phyloP scores from a whole-genome alignment of 2,329 filamentous ascomycete species.

The Sodiomyces alkalinus region DNA sequence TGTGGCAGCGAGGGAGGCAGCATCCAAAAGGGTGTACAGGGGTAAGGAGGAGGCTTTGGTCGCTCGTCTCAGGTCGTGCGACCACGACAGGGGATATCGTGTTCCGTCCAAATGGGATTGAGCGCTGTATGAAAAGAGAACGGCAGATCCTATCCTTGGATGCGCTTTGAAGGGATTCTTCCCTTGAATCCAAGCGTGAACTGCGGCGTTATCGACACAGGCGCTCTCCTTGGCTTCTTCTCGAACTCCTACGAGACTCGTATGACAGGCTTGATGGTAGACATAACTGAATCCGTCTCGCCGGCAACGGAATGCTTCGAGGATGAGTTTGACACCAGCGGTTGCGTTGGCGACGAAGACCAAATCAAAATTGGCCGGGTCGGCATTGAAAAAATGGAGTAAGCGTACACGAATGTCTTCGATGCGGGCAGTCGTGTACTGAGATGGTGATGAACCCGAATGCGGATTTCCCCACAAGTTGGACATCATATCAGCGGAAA shows the following conservation, averaged over 20 bases:
- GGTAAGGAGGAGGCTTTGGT: neutral
- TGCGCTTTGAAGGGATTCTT: conserved; percentile 14
- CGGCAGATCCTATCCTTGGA: conserved; percentile 11
- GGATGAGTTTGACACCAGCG: conserved; percentile 74
- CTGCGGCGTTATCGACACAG: conserved; percentile 52
- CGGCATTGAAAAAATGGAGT: conserved; percentile 65
- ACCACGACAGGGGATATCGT: conserved; percentile 42
- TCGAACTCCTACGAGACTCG: conserved; percentile 69
- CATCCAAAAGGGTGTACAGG: conserved; percentile 29
- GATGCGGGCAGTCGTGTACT: conserved; percentile 56
- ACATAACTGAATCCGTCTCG: conserved; percentile 64
- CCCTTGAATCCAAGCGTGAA: conserved; percentile 48
- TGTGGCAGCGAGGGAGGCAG: conserved; percentile 67
- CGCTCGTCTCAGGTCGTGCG: conserved; percentile 24
- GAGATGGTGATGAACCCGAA: conserved; percentile 69
- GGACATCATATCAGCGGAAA: conserved; percentile 62
- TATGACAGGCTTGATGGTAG: conserved; percentile 77
- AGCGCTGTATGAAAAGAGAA: conserved; percentile 14
- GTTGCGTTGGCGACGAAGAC: conserved; percentile 90
- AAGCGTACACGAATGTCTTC: conserved; percentile 60
- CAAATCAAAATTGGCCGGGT: conserved; percentile 69
- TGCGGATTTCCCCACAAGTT: conserved; percentile 86
- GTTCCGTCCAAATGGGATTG: conserved; percentile 8
- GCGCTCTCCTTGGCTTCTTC: conserved; percentile 49
- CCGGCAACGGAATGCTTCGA: conserved; percentile 57